Evolutionary conservation across 768 basidiomycete genomes (phyloP), one percentile per base, ranked within the genome.

Genomic region (Chiua virens): DNA sequence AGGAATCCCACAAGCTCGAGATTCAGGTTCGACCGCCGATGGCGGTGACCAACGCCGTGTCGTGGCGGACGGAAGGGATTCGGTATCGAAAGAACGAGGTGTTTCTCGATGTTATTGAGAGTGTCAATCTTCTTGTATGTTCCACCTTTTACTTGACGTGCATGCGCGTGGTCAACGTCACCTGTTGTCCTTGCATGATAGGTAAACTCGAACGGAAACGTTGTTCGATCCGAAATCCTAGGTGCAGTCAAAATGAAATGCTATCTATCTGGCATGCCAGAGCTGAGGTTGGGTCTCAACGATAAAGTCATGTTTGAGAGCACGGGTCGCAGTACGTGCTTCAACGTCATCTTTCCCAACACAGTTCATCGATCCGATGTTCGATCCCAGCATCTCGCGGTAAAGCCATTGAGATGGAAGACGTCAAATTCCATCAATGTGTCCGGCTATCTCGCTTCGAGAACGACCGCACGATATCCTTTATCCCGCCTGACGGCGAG

Each of bases 181-280:
- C 11, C 32, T 15, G 32, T 14, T 15, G 3, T n/a, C 21, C 6
- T 27, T 10, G 30, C 18, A 20, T 32, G 23, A 17, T 61, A 96
- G 93, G 94, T 98, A 46, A 99, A 99, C 64, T 87, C 95, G 8
- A 92, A 91, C 57, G 96, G 96, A 32, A 96, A 93, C 63, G 97
- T 99, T 30, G 92, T 98, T 15, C 86, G 97, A 42, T 94, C 92
- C 15, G 97, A 99, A 71, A 98, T 99, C 59, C 75, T 98, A 3
- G 97, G 97, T n/a, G 93, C 94, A 1, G 82, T 99, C 63, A 98
- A 99, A 80, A 98, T 98, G 97, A 98, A 98, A 71, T 98, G 96
- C 68, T 99, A 98, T 68, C 79, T 99, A 3, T 94, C 92, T 9
- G 97, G 97, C n/a, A 99, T 98, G 97, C 97, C 97, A 17, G 97